These are phyloP conservation scores for Sporothrix phasma DNA, from an alignment of 2,329 filamentous ascomycete species.

Conservation along the genomic window DNA sequence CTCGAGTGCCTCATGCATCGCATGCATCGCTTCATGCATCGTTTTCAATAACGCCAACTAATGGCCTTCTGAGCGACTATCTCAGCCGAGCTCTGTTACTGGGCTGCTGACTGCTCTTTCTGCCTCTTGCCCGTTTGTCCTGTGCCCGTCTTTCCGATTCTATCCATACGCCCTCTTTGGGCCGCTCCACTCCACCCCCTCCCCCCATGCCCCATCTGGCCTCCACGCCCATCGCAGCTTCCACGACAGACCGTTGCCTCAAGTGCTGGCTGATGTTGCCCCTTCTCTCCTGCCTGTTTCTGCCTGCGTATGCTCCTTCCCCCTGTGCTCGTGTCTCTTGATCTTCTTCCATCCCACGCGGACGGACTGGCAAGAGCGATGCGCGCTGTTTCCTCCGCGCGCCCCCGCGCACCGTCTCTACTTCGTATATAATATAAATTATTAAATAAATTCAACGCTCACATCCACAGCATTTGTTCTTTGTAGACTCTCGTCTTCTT, in stretches of 20 bases:
- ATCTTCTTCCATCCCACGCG: background rate
- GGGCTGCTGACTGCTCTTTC: background rate
- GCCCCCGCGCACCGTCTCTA: constrained; percentile 3
- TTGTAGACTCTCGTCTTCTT: constrained; percentile 4
- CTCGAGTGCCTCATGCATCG: background rate
- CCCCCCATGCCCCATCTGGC: background rate
- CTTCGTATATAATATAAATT: too few relatives aligned
- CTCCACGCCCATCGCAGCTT: background rate
- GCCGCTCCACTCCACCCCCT: background rate
- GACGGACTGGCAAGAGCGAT: constrained; percentile 1
- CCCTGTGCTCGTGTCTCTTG: background rate
- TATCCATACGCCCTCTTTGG: background rate
- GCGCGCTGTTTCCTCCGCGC: background rate
- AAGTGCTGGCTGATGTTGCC: background rate
- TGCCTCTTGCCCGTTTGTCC: background rate
- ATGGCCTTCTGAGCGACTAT: background rate
- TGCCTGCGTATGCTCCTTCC: background rate
- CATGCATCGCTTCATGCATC: background rate
- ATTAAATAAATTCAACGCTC: too few relatives aligned
- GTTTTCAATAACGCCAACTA: background rate
- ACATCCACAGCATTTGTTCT: background rate
- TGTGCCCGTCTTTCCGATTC: constrained; percentile 1
- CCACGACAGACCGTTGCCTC: constrained; percentile 4
- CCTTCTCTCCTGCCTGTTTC: background rate
- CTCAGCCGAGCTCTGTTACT: background rate